Evolutionary conservation across 805 yeast species (phyloP).

Genomic region (Teunomyces atbi): DNA sequence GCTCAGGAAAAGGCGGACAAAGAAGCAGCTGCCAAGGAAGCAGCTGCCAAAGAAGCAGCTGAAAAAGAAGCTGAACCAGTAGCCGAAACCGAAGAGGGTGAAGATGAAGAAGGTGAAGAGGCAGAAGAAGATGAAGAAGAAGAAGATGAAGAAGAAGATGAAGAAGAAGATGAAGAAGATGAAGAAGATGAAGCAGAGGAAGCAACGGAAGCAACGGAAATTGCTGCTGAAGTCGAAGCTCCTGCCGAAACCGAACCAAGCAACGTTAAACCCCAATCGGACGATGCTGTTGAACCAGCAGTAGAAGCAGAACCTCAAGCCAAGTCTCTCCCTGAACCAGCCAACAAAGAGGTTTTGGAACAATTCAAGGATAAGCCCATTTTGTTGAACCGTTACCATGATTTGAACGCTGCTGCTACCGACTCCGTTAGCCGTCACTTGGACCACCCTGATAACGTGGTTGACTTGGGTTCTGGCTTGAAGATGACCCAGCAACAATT

Average conservation of each 20-base stretch:
- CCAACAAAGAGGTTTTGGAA: constrained; percentile 33
- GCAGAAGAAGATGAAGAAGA: constrained; percentile 11
- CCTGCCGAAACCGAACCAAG: constrained; percentile 32
- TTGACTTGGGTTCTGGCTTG: constrained; percentile 55
- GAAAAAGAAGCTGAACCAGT: constrained; percentile 6
- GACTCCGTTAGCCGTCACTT: constrained; percentile 44
- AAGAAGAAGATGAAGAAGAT: constrained; percentile 12
- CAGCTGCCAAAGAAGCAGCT: constrained; percentile 6
- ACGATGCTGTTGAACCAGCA: constrained; percentile 34
- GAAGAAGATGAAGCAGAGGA: constrained; percentile 8
- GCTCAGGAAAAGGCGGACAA: neutral
- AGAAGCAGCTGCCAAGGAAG: constrained; percentile 6
- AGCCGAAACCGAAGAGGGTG: constrained; percentile 6
- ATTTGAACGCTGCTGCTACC: constrained; percentile 47
- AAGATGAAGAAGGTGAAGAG: constrained; percentile 10
- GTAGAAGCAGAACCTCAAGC: constrained; percentile 32
- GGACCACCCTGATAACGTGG: constrained; percentile 48
- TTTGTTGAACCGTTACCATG: constrained; percentile 47
- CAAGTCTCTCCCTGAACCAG: constrained; percentile 23
- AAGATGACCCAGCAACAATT: constrained; percentile 54
- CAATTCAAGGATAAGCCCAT: constrained; percentile 47
- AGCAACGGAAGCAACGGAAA: constrained; percentile 20
- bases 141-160: constrained; percentile 7
- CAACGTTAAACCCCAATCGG: constrained; percentile 21
- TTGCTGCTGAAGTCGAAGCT: constrained; percentile 32